Conservation (phyloP, 495 filamentous ascomycete species). For the Parathielavia hyrcaniae region DNA sequence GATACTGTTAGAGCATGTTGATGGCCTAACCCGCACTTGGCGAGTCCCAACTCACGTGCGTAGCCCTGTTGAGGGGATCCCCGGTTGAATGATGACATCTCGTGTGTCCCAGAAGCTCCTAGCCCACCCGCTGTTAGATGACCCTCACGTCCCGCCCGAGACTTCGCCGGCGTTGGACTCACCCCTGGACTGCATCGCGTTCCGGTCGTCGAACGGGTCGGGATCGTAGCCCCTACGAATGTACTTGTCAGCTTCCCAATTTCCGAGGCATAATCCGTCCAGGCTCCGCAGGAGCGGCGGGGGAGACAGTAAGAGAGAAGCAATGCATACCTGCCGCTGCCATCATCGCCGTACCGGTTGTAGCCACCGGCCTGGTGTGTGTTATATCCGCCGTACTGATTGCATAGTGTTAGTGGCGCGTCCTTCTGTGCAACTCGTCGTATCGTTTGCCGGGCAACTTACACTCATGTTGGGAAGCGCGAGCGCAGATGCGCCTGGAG, state of each 20-base stretch:
- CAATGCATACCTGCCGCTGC: constrained; percentile 4
- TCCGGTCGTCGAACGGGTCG: constrained; percentile 28
- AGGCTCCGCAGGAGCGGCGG: background rate
- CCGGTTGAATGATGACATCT: constrained; percentile 53
- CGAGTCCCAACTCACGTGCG: constrained; percentile 19
- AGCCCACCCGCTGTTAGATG: background rate
- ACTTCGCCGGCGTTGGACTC: constrained; percentile 28
- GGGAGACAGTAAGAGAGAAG: background rate
- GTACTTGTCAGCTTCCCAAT: background rate
- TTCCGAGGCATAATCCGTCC: background rate
- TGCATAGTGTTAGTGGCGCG: constrained; percentile 25
- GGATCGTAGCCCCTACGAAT: constrained; percentile 18
- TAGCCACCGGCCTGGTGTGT: constrained; percentile 24
- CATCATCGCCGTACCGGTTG: background rate
- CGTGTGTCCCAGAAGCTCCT: constrained; percentile 48
- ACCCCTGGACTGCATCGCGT: constrained; percentile 41
- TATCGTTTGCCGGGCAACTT: constrained; percentile 23
- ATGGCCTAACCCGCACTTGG: constrained; percentile 28
- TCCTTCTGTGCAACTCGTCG: background rate
- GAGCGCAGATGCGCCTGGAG: constrained; percentile 10
- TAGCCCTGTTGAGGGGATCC: constrained; percentile 37
- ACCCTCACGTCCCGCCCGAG: background rate
- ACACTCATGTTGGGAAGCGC: constrained; percentile 41
- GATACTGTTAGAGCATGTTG: background rate
- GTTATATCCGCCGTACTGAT: too few relatives aligned